Evolutionary conservation across 2,329 filamentous ascomycete species (phyloP), one percentile per base, ranked within the genome.

Genomic region (Zymoseptoria passerinii): DNA sequence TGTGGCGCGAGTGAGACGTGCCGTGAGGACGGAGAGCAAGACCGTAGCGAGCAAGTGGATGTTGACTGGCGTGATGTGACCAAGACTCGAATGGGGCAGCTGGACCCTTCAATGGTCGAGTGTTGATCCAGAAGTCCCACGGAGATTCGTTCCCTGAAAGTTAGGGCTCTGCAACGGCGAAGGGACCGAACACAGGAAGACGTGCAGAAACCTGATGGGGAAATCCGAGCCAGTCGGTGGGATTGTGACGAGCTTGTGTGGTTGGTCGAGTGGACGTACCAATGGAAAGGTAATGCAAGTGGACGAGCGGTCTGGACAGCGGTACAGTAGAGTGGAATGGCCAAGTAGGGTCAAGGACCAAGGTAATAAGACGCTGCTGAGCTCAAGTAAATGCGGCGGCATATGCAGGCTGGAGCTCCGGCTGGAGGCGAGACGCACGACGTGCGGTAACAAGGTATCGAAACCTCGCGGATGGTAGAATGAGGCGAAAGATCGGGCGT

Each of bases 141-240:
- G 35, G 35, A 13, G 4, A 44, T 44, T 44, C 35, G 35, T 44
- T 16, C 35, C 35, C 2, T 10, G 35, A 44, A 6, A n/a, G 16
- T 16, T n/a, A 44, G 16, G 35, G 35, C 35, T 44, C 35, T 44
- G 35, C 35, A 44, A 44, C 35, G 35, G 35, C 35, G 35, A 44
- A 13, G 35, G 16, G 35, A 44, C 35, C 16, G 35, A n/a, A n/a
- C n/a, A n/a, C n/a, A n/a, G n/a, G n/a, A 16, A 23, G 35, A 54
- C 10, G 52, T 64, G 62, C 57, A 61, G 59, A 58, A 52, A 60
- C 59, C 48, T 58, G 61, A 57, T 55, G 58, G 58, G 61, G 61
- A 64, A 57, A 64, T 64, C 61, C 61, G 63, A 62, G 51, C 50
- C 57, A 59, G 61, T 61, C 5, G 10, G 4, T 13, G 35, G 35